These are phyloP conservation scores for Fusarium paranaense DNA, from an alignment of 2,329 filamentous ascomycete species.

Conservation along the genomic window DNA sequence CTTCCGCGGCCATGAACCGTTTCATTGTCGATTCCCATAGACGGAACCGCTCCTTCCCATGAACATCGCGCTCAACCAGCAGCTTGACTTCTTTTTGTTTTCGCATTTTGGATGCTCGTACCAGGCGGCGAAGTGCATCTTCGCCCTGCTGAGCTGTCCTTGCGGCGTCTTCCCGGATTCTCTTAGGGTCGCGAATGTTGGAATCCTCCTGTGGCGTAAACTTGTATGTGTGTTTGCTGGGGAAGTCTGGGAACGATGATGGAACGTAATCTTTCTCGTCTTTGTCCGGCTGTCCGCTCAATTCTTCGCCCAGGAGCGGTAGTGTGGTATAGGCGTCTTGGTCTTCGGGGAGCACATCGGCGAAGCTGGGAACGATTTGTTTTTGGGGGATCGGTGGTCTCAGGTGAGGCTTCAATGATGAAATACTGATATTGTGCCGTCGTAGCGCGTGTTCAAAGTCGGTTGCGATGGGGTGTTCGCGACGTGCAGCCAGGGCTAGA, in stretches of 20 bases:
- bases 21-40: slow-evolving; percentile 73
- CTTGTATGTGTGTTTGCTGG: slow-evolving; percentile 73
- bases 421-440: slow-evolving; percentile 63
- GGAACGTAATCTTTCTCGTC: slow-evolving; percentile 68
- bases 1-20: slow-evolving; percentile 58
- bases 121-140: slow-evolving; percentile 68
- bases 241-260: slow-evolving; percentile 69
- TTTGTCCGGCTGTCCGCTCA: slow-evolving; percentile 70
- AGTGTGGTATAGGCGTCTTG: slow-evolving; percentile 55
- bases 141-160: slow-evolving; percentile 72
- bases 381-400: slow-evolving; percentile 62
- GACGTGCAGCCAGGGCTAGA: slow-evolving; percentile 61
- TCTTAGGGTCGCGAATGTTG: slow-evolving; percentile 63
- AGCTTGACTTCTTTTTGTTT: slow-evolving; percentile 73
- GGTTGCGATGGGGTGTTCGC: slow-evolving; percentile 64
- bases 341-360: slow-evolving; percentile 52
- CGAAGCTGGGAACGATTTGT: slow-evolving; percentile 53
- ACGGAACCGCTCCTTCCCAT: slow-evolving; percentile 66
- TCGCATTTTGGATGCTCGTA: slow-evolving; percentile 72
- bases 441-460: slow-evolving; percentile 68
- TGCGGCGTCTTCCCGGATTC: slow-evolving; percentile 69
- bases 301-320: slow-evolving; percentile 63
- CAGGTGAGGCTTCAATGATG: slow-evolving; percentile 67
- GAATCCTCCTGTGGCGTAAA: slow-evolving; percentile 66
- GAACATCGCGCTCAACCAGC: slow-evolving; percentile 63